A percentile compares a stretch with the other conserved stretches of the same genome.
Evolutionary conservation across 139 green algal species (phyloP).

Genomic region (Spirogloea muscicola): DNA sequence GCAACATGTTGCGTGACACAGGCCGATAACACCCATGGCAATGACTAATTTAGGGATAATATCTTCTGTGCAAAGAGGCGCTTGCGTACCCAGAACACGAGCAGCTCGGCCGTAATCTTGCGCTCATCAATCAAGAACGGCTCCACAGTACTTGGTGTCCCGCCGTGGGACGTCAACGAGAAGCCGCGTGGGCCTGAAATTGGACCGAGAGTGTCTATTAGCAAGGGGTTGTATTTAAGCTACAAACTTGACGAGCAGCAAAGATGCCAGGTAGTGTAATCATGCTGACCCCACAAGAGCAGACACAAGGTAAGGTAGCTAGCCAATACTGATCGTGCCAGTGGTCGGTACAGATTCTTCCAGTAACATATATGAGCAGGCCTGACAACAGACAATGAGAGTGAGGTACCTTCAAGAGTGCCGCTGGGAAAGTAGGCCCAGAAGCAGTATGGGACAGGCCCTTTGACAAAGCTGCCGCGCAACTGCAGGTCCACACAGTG

Average conservation of each 20-base stretch:
- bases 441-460: constrained; percentile 23
- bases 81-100: constrained; percentile 47
- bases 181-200: constrained; percentile 42
- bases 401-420: constrained; percentile 20
- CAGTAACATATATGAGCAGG: too few relatives aligned
- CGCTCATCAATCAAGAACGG: constrained; percentile 49
- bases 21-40: too few relatives aligned
- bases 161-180: constrained; percentile 37
- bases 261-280: too few relatives aligned
- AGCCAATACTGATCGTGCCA: too few relatives aligned
- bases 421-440: constrained; percentile 38
- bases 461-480: constrained; percentile 33
- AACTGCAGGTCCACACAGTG: constrained; percentile 20
- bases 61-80: constrained; percentile 45
- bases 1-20: too few relatives aligned
- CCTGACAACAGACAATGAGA: neutral
- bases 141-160: constrained; percentile 44
- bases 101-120: constrained; percentile 41
- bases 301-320: too few relatives aligned
- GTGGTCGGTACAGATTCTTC: too few relatives aligned
- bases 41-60: constrained; percentile 24
- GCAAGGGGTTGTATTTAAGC: too few relatives aligned
- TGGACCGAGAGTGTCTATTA: too few relatives aligned
- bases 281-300: too few relatives aligned
- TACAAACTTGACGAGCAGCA: too few relatives aligned